Evolutionary conservation across 2,329 filamentous ascomycete species (phyloP).

Genomic region (Hypoxylon sp.): DNA sequence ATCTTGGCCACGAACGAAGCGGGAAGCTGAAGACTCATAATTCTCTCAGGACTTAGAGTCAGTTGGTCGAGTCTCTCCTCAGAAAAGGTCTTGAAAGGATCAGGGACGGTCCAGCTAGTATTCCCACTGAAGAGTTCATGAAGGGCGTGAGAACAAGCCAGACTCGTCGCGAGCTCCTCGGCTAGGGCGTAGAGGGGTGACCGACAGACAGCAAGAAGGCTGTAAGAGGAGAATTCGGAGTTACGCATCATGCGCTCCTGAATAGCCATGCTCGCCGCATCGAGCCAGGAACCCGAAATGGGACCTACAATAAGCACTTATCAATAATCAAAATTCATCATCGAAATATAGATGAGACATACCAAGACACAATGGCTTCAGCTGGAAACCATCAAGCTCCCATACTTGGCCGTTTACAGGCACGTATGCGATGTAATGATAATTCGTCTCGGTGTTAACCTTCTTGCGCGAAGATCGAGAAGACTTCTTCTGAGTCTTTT

Average conservation of each 20-base stretch:
- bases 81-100: slow-evolving; percentile 40
- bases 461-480: slow-evolving; percentile 51
- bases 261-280: slow-evolving; percentile 74
- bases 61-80: slow-evolving; percentile 39
- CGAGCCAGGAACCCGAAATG: slow-evolving; percentile 73
- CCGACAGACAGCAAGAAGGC: slow-evolving; percentile 80
- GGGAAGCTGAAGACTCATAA: slow-evolving; percentile 21
- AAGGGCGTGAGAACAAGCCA: slow-evolving; percentile 59
- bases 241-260: slow-evolving; percentile 76
- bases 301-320: slow-evolving; percentile 57
- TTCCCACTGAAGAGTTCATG: slow-evolving; percentile 57
- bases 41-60: slow-evolving; percentile 35
- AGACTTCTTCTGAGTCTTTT: slow-evolving; percentile 44
- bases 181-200: slow-evolving; percentile 70
- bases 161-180: slow-evolving; percentile 61
- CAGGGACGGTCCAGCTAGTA: slow-evolving; percentile 58
- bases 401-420: slow-evolving; percentile 81
- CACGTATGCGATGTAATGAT: slow-evolving; percentile 92
- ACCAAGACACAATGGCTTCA: slow-evolving; percentile 77
- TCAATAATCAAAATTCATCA: slow-evolving; percentile 24
- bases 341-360: slow-evolving; percentile 39
- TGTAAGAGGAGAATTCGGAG: slow-evolving; percentile 76
- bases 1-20: slow-evolving; percentile 14
- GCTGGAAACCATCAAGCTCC: slow-evolving; percentile 89
- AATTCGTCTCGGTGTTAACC: slow-evolving; percentile 73